Base-by-base conservation (phyloP, 345 rosid genomes). In the Hibiscus tridactylites region DNA sequence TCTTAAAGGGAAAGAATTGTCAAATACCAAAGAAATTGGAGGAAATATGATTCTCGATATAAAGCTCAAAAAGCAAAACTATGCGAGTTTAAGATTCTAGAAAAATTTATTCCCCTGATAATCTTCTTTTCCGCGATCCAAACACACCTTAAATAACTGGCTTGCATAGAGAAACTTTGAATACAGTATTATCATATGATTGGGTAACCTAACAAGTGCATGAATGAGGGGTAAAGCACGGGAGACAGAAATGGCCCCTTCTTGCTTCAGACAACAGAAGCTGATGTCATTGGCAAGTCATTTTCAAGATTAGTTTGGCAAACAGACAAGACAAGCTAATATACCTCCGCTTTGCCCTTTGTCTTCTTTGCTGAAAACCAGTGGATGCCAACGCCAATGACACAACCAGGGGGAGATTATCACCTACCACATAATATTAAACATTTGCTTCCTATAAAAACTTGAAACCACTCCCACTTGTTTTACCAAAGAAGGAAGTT, bases 281-380 rank as follows among this genome's bases (percentile, higher is more conserved):
- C 65, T 42, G 79, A 76, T 76, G 85, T 57, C 26, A 47, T 81
- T 76, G 54, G 6, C 54, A 52, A 52, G 57, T 52, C 81, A 17
- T 66, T 2, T 12, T 82, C 88, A 35, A 37, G 9, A 31, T 12
- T 33, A 53, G 73, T 28, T 70, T 75, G 70, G 74, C 70, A 11
- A 59, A 80, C 68, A 70, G 74, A 80, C 82, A 81, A 49, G 53
- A 49, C 53, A n/a, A 21, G 24, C 59, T 59, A 6, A 9, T 39
- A 61, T 26, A 50, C 52, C 26, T 31, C 72, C 31, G 60, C 46
- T 13, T 49, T 13, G 15, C 16, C 16, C 4, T 71, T 67, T 71
- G 70, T 65, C 68, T 56, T 70, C 73, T 73, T 71, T 61, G 58
- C 71, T 72, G 65, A 60, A 16, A n/a, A 68, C 15, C 74, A 53